A percentile compares a stretch with the other conserved stretches of the same genome.
These are phyloP conservation scores for Verticillium zaregamsianum DNA, from an alignment of 2,329 filamentous ascomycete species.

Conservation along the genomic window DNA sequence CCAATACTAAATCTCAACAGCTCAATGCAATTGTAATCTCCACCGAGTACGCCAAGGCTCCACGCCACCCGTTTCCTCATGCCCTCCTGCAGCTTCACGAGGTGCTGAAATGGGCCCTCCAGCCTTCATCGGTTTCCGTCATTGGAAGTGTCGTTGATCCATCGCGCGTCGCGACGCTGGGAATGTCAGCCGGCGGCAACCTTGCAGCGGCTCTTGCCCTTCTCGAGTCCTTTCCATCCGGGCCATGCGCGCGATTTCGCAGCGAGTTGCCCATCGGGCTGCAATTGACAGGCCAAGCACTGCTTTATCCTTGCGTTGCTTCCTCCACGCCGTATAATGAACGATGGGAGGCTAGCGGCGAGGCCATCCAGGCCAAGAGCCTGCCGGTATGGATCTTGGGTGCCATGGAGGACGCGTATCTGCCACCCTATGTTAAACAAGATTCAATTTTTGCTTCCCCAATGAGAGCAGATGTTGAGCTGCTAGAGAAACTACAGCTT, in stretches of 20 bases:
- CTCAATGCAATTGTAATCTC: background rate
- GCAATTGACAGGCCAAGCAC: background rate
- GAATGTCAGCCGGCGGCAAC: background rate
- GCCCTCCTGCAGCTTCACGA: background rate
- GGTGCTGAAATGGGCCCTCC: background rate
- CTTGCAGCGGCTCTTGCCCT: background rate
- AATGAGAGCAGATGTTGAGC: background rate
- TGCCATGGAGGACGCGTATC: background rate
- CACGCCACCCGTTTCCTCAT: background rate
- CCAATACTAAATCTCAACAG: background rate
- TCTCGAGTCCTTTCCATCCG: background rate
- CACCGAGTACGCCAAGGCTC: background rate
- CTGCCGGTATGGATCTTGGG: background rate
- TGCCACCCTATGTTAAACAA: background rate
- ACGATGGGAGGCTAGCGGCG: background rate
- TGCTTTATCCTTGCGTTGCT: background rate
- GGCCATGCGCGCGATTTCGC: background rate
- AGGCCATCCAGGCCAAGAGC: background rate
- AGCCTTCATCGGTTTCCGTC: background rate
- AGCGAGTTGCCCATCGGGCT: background rate
- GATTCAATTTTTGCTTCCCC: background rate
- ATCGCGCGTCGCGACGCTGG: background rate
- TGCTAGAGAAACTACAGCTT: background rate
- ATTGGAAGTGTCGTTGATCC: background rate
- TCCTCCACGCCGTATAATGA: background rate